Evolutionary conservation across 2,329 filamentous ascomycete species (phyloP).

Genomic region (Biscogniauxia mediterranea): DNA sequence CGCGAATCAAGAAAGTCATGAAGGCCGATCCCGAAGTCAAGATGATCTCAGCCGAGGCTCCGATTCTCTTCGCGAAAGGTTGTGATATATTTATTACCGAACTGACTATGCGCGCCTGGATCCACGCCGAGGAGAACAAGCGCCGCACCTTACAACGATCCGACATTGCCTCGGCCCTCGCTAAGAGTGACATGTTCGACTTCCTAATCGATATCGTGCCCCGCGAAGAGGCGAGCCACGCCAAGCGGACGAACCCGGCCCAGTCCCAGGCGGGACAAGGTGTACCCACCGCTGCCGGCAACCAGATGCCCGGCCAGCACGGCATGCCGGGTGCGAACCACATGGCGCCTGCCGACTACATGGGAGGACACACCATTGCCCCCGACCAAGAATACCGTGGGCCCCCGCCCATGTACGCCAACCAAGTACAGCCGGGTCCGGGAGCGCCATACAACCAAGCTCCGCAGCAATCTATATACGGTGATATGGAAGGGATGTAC

Average conservation of each 20-base stretch:
- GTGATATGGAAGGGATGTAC: conserved; percentile 82
- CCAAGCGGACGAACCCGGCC: conserved; percentile 66
- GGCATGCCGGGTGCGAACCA: conserved; percentile 56
- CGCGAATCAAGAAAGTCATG: conserved; percentile 99
- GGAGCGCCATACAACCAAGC: conserved; percentile 73
- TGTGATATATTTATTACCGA: conserved; percentile 99
- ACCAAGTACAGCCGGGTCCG: conserved; percentile 72
- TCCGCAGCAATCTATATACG: conserved; percentile 74
- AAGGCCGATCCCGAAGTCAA: conserved; percentile 99
- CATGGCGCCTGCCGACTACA: conserved; percentile 62
- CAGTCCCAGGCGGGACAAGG: conserved; percentile 45
- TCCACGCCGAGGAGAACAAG: conserved; percentile 99
- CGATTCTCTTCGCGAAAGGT: conserved; percentile 96
- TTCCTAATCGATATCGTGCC: conserved; percentile 99
- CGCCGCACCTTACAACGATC: conserved; percentile 90
- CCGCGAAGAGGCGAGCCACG: conserved; percentile 85
- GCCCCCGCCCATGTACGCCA: conserved; percentile 77
- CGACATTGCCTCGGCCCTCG: conserved; percentile 91
- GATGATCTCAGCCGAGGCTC: conserved; percentile 98
- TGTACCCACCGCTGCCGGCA: conserved; percentile 42
- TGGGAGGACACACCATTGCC: conserved; percentile 61
- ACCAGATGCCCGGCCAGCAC: conserved; percentile 53
- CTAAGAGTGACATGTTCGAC: conserved; percentile 99
- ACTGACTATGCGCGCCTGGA: conserved; percentile 98
- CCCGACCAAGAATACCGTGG: conserved; percentile 78